Percentiles rank a stretch among this genome's conserved stretches.
These are phyloP conservation scores for Eutrema yunnanense DNA, from an alignment of 345 rosid genomes.

Conservation along the genomic window DNA sequence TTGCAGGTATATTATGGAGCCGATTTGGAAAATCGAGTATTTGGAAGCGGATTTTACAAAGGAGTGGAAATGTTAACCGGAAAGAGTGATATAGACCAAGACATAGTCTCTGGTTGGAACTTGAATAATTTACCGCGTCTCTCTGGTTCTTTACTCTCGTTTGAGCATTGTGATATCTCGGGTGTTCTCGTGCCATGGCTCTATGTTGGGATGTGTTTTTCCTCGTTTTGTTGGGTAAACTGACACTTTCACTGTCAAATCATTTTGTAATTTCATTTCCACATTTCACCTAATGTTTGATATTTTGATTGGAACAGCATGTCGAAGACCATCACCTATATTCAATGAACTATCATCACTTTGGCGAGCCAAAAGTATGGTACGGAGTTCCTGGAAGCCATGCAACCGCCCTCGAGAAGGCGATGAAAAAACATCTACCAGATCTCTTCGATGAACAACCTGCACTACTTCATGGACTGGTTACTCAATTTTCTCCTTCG, in stretches of 20 bases:
- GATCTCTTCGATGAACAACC: conserved; percentile 81
- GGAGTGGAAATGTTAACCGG: conserved; percentile 30
- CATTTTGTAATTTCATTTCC: neutral
- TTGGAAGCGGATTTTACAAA: conserved; percentile 83
- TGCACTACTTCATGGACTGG: conserved; percentile 69
- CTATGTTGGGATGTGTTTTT: conserved; percentile 90
- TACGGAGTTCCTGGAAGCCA: conserved; percentile 87
- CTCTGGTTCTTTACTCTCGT: conserved; percentile 68
- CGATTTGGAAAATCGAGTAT: conserved; percentile 64
- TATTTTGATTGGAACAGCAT: conserved; percentile 42
- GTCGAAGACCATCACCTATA: conserved; percentile 93
- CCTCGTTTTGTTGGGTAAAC: conserved; percentile 92
- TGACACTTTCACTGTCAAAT: neutral
- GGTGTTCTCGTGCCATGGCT: conserved; percentile 95
- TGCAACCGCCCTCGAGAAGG: conserved; percentile 60
- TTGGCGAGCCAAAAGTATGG: conserved; percentile 82
- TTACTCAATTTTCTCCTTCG: conserved; percentile 86
- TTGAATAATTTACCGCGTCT: conserved; percentile 75
- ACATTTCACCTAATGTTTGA: neutral
- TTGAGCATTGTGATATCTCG: conserved; percentile 73
- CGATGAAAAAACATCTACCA: conserved; percentile 66
- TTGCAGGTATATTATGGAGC: conserved; percentile 85
- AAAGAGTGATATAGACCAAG: conserved; percentile 35
- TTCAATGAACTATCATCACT: conserved; percentile 77
- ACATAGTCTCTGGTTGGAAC: conserved; percentile 75